Conservation (phyloP, 2,329 filamentous ascomycete species). For the Alternaria solani region DNA sequence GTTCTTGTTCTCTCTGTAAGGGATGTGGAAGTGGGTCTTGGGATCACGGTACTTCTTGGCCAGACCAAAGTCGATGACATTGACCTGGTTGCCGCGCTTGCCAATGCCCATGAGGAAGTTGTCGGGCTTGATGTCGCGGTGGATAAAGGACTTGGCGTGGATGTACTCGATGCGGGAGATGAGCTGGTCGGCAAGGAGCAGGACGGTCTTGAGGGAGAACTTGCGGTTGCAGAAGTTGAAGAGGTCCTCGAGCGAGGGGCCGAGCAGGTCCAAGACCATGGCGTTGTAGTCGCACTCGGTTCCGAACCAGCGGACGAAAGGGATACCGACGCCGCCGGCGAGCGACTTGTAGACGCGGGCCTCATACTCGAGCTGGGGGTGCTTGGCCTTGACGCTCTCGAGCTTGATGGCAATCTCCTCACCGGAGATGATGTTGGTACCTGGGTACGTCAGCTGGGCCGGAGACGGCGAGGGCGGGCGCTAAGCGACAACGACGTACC, state of each 20-base stretch:
- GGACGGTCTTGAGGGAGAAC: slow-evolving; percentile 97
- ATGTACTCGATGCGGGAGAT: slow-evolving; percentile 99
- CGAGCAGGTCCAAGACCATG: slow-evolving; percentile 97
- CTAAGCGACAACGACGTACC: slow-evolving; percentile 56
- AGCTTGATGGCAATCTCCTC: slow-evolving; percentile 99
- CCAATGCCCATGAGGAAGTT: slow-evolving; percentile 99
- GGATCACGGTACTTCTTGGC: slow-evolving; percentile 99
- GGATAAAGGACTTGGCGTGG: slow-evolving; percentile 99
- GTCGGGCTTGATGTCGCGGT: slow-evolving; percentile 99
- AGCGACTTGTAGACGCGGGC: slow-evolving; percentile 90
- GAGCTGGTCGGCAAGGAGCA: slow-evolving; percentile 95
- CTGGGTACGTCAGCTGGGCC: slow-evolving; percentile 55
- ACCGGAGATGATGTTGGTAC: slow-evolving; percentile 99
- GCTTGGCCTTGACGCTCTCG: slow-evolving; percentile 99
- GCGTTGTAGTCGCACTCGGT: slow-evolving; percentile 99
- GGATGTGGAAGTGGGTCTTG: slow-evolving; percentile 99
- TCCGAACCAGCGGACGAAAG: slow-evolving; percentile 99
- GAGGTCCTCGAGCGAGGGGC: slow-evolving; percentile 93
- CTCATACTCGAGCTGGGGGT: slow-evolving; percentile 98
- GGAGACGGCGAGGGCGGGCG: background rate
- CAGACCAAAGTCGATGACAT: slow-evolving; percentile 98
- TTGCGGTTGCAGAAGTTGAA: slow-evolving; percentile 99
- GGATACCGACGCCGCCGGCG: slow-evolving; percentile 95
- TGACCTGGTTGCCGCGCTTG: slow-evolving; percentile 99
- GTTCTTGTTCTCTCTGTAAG: slow-evolving; percentile 99